These are phyloP conservation scores for Neofusicoccum cordaticola DNA, from an alignment of 2,329 filamentous ascomycete genomes.

Conservation along the genomic window DNA sequence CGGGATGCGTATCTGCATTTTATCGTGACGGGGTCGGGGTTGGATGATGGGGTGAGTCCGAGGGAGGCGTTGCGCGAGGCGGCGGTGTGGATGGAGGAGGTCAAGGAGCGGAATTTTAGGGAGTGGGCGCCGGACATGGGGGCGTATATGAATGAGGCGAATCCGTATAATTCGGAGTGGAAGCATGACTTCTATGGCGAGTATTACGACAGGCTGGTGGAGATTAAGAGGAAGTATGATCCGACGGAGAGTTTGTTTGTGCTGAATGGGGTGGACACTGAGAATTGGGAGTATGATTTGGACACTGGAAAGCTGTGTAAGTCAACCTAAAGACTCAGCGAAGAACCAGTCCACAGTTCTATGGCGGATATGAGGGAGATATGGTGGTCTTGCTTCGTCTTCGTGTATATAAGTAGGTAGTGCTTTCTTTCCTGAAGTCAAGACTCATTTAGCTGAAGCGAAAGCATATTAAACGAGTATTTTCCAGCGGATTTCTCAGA, in stretches of 20 bases:
- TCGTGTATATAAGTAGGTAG: too few species aligned
- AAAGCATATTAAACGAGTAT: too few species aligned
- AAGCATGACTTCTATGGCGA: constrained; percentile 22
- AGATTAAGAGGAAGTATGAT: constrained; percentile 21
- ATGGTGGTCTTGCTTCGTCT: too few species aligned
- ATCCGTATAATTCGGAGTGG: constrained; percentile 19
- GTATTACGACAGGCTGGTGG: constrained; percentile 16
- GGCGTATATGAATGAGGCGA: constrained; percentile 25
- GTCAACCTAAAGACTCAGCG: background rate
- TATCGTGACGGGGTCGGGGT: constrained; percentile 26
- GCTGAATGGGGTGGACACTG: constrained; percentile 24
- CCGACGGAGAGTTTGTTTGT: constrained; percentile 23
- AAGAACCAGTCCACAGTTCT: too few species aligned
- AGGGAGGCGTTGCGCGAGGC: constrained; percentile 17
- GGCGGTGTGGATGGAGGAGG: constrained; percentile 21
- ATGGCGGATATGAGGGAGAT: too few species aligned
- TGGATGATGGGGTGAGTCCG: constrained; percentile 9
- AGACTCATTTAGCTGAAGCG: too few species aligned
- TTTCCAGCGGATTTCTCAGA: too few species aligned
- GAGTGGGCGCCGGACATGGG: constrained; percentile 20
- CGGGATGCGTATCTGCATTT: constrained; percentile 33
- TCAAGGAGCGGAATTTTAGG: constrained; percentile 24
- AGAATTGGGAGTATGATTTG: constrained; percentile 26
- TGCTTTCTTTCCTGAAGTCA: too few species aligned
- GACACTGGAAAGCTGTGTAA: constrained; percentile 24